Conservation (phyloP, 1,139 yeast genomes). For the Lodderomyces pseudojiufengensis region DNA sequence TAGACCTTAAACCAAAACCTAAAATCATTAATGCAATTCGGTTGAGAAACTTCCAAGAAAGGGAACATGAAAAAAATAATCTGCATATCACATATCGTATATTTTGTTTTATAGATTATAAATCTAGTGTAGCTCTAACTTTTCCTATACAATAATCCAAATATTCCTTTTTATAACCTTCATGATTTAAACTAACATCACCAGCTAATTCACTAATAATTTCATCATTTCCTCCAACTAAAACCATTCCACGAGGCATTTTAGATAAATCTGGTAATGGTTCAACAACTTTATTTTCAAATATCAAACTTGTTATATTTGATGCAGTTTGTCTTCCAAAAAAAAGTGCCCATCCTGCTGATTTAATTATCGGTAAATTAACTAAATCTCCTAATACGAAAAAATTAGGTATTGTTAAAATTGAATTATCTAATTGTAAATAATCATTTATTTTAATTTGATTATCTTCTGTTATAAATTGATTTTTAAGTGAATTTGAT, state of each 20-base stretch:
- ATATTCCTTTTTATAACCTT: constrained; percentile 37
- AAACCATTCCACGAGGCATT: constrained; percentile 43
- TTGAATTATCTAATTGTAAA: constrained; percentile 29
- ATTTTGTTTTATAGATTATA: constrained; percentile 8
- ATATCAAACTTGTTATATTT: constrained; percentile 30
- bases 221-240: constrained; percentile 41
- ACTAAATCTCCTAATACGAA: constrained; percentile 43
- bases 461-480: constrained; percentile 24
- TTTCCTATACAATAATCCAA: constrained; percentile 33
- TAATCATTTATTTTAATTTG: constrained; percentile 35
- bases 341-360: constrained; percentile 49
- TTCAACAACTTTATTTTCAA: constrained; percentile 29
- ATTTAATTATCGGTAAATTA: constrained; percentile 39
- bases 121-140: constrained; percentile 19
- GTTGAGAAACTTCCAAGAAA: no score
- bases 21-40: no score
- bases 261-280: constrained; percentile 31
- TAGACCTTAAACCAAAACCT: no score
- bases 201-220: constrained; percentile 38
- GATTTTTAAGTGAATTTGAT: constrained; percentile 14
- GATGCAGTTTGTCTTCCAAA: constrained; percentile 44
- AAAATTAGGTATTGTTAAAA: constrained; percentile 16
- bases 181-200: constrained; percentile 33
- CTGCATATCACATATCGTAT: no score
- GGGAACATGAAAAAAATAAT: no score